Evolutionary conservation across 2,329 filamentous ascomycete species (phyloP), one percentile per base, ranked within the genome.

Genomic region (Talaromyces sp.): DNA sequence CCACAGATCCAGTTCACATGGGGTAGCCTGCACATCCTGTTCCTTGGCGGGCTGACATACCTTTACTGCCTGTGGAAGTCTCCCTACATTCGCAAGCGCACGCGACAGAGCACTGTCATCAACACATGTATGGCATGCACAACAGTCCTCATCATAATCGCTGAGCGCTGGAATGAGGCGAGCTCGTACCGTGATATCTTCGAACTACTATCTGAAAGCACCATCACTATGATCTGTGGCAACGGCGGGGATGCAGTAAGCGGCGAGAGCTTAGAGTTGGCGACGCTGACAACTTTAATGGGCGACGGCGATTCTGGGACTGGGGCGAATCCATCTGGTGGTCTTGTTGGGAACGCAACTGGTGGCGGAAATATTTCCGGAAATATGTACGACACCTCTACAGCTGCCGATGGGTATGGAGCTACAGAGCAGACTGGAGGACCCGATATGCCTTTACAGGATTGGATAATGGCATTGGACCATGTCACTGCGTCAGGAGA

Each of bases 21-120:
- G 51, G 61, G 61, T 29, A 74, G 72, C 1, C 63, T 72, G 5
- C 70, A 72, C 40, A 63, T 65, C 15, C 51, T 72, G 15, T 72
- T 72, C 43, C 64, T 72, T 2, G 70, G 65, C 13, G 71, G 71
- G 2, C 58, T 72, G 40, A 72, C 71, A 1, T 72, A 70, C 65
- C 69, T 75, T 1, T 72, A 78, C 64, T 78, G 76, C 58, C 68
- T 78, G 2, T 77, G 74, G 76, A 70, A 67, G 17, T 74, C 72
- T 4, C 53, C 69, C 3, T 60, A 67, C 0, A 68, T 67, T 0
- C 68, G 73, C 4, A 53, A 65, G 27, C 45, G 49, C 2, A 43
- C 62, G 15, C 67, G 8, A n/a, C 61, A 47, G 61, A 58, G 17
- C 38, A 36, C 25, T 1, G 67, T 77, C 1, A 74, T 69, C 63